A percentile compares a stretch with the other conserved stretches of the same genome.
Conservation (phyloP, 2,329 filamentous ascomycete genomes). For the Tolypocladium pustulatum region DNA sequence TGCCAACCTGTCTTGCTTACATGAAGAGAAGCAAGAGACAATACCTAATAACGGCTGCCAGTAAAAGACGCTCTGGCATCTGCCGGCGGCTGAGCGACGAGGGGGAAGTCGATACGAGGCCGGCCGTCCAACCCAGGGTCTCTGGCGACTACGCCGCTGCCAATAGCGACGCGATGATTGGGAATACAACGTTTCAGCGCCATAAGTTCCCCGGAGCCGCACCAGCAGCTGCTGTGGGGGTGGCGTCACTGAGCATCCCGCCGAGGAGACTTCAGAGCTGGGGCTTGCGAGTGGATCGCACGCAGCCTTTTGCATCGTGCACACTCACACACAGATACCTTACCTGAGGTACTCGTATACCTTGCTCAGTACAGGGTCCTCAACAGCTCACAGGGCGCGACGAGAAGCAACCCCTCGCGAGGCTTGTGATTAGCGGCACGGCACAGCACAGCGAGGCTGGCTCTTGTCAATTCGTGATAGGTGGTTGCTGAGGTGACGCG, state of each 20-base stretch:
- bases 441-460: background rate
- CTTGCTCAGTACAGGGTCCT: background rate
- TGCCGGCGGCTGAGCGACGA: too few relatives aligned
- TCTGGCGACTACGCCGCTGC: background rate
- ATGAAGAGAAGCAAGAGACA: too few relatives aligned
- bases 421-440: background rate
- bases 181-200: constrained; percentile 18
- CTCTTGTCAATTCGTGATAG: background rate
- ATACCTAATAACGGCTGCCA: too few relatives aligned
- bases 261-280: background rate
- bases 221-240: background rate
- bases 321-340: too few relatives aligned
- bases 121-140: background rate
- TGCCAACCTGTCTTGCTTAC: background rate
- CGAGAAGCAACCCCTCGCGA: background rate
- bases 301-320: background rate
- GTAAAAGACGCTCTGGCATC: too few relatives aligned
- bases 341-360: background rate
- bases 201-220: background rate
- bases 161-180: constrained; percentile 6
- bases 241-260: background rate
- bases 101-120: too few relatives aligned
- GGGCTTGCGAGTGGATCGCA: background rate
- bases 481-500: background rate
- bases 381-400: background rate